Conservation (phyloP, 805 yeast genomes). For the Pichia pseudocactophila region DNA sequence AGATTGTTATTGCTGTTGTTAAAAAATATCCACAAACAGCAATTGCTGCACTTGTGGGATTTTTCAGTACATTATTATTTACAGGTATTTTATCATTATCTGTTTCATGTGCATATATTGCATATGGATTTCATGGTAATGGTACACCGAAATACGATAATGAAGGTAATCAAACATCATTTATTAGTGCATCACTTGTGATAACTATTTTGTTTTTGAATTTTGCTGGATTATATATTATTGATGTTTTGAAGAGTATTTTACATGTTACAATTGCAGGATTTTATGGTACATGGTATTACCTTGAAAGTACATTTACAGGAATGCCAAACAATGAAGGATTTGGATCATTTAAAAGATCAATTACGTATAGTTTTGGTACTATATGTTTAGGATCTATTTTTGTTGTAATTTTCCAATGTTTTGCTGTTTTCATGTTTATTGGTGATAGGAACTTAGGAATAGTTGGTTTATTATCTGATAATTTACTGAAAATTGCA, state of each 20-base stretch:
- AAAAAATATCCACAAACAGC: constrained; percentile 60
- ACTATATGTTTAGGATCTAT: constrained; percentile 76
- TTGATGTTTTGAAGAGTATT: constrained; percentile 74
- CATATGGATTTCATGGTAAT: constrained; percentile 12
- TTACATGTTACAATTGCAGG: constrained; percentile 80
- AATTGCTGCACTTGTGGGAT: constrained; percentile 29
- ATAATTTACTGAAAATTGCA: not conserved
- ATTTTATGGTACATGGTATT: constrained; percentile 90
- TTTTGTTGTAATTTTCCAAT: constrained; percentile 65
- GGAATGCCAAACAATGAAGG: constrained; percentile 73
- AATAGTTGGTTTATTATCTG: constrained; percentile 6
- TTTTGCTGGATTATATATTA: constrained; percentile 75
- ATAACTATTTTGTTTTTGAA: constrained; percentile 39
- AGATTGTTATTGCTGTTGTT: constrained; percentile 63
- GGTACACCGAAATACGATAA: constrained; percentile 10
- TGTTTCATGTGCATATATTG: constrained; percentile 9
- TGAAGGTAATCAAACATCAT: constrained; percentile 15
- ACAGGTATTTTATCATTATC: constrained; percentile 5
- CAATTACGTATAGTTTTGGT: constrained; percentile 80
- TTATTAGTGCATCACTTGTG: constrained; percentile 43
- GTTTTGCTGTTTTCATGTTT: constrained; percentile 34
- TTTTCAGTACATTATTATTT: constrained; percentile 18
- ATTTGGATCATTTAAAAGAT: constrained; percentile 64
- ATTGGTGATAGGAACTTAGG: constrained; percentile 4
- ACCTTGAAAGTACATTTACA: constrained; percentile 43